Evolutionary conservation across 2,329 filamentous ascomycete species (phyloP).

Genomic region (Hypoxylon sp.): DNA sequence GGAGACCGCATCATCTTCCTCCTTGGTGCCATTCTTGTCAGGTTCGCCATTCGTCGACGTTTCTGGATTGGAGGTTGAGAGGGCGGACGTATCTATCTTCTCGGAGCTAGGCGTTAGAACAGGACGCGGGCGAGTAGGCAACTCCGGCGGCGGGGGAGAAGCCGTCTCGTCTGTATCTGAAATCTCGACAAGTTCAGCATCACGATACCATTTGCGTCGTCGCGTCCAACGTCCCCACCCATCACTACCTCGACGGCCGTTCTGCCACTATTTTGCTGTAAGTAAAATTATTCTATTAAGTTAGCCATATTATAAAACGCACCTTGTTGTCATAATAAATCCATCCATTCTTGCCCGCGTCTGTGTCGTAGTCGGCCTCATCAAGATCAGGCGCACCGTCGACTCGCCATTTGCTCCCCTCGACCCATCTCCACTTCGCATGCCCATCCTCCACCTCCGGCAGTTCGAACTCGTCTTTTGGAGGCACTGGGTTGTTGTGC

Average conservation of each 20-base stretch:
- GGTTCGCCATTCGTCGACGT: constrained; percentile 32
- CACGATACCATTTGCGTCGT: constrained; percentile 94
- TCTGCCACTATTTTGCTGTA: constrained; percentile 78
- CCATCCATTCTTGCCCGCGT: constrained; percentile 83
- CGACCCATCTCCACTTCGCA: constrained; percentile 81
- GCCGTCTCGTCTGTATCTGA: constrained; percentile 55
- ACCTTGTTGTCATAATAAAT: constrained; percentile 99
- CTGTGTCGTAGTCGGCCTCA: constrained; percentile 67
- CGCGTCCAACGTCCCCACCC: constrained; percentile 96
- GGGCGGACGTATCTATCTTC: constrained; percentile 29
- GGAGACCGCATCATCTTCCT: constrained; percentile 52
- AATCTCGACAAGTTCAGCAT: constrained; percentile 92
- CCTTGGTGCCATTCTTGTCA: constrained; percentile 28
- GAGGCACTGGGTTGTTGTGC: constrained; percentile 84
- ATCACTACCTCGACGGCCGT: constrained; percentile 85
- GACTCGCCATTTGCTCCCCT: constrained; percentile 87
- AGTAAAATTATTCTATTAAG: constrained; percentile 14
- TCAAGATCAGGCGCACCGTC: constrained; percentile 76
- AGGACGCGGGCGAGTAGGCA: constrained; percentile 51
- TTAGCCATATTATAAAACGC: constrained; percentile 46
- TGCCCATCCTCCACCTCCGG: constrained; percentile 74
- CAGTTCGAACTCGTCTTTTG: constrained; percentile 78
- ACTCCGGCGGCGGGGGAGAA: constrained; percentile 48
- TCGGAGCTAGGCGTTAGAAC: constrained; percentile 43
- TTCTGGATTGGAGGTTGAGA: constrained; percentile 41